phyloP scores from a whole-genome alignment of 116 monocot genomes.

The Dioscorea cayenensis region DNA sequence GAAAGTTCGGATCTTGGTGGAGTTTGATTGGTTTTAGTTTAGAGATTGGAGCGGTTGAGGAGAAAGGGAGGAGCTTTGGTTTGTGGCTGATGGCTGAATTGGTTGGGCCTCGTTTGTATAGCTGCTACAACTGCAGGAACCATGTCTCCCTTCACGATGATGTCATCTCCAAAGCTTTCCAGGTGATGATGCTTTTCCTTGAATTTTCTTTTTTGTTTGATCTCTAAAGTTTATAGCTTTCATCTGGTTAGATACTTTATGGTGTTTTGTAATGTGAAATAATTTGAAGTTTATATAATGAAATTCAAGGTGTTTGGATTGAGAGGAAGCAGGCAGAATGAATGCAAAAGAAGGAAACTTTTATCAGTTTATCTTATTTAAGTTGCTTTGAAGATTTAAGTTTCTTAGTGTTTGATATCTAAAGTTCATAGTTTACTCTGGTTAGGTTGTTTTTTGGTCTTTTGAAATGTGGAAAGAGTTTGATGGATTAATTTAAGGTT shows the following conservation, averaged over 20 bases:
- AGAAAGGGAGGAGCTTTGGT: not conserved
- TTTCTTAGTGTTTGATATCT: not conserved
- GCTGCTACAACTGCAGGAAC: conserved; percentile 66
- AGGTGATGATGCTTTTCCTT: conserved; percentile 25
- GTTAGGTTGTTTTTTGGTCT: not conserved
- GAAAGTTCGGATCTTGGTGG: not conserved
- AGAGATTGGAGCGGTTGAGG: not conserved
- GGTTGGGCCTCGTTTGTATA: conserved; percentile 52
- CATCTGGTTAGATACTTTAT: not conserved
- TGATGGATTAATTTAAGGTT: too few species aligned
- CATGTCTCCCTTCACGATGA: conserved; percentile 65
- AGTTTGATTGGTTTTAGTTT: not conserved
- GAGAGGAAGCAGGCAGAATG: too few species aligned
- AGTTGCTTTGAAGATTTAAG: too few species aligned
- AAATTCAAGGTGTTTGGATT: too few species aligned
- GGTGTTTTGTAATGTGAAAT: not conserved
- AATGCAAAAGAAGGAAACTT: too few species aligned
- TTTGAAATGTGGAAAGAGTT: not conserved
- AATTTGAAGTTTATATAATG: too few species aligned
- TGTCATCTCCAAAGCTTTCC: conserved; percentile 64
- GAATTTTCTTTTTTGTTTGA: not conserved
- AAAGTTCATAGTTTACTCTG: not conserved
- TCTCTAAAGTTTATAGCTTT: not conserved
- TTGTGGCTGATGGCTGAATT: conserved; percentile 28
- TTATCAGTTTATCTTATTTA: too few species aligned